Percentiles rank a stretch among this genome's conserved stretches.
phyloP scores from a whole-genome alignment of 768 basidiomycete genomes.

The Kwoniella sp. region DNA sequence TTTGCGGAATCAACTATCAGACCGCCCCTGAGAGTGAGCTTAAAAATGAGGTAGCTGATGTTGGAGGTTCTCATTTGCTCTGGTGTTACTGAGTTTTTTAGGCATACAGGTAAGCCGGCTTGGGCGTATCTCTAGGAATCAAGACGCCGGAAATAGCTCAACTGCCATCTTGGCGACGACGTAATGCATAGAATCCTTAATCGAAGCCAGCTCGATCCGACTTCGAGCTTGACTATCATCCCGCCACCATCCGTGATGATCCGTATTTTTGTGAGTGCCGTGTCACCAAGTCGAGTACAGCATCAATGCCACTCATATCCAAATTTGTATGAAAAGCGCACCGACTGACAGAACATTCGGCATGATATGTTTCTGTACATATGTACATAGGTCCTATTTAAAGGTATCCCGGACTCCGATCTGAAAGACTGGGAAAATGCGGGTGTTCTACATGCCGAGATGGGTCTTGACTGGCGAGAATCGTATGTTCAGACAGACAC shows the following conservation, averaged over 20 bases:
- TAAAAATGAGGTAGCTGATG: background rate
- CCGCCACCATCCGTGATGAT: conserved; percentile 48
- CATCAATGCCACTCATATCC: too few species aligned
- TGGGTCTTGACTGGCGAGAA: conserved; percentile 50
- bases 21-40: too few species aligned
- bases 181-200: conserved; percentile 37
- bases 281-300: too few species aligned
- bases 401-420: conserved; percentile 42
- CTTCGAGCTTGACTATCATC: conserved; percentile 38
- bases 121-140: too few species aligned
- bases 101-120: conserved; percentile 20
- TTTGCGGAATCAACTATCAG: background rate
- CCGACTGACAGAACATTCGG: too few species aligned
- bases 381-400: conserved; percentile 51
- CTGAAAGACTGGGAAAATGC: conserved; percentile 43
- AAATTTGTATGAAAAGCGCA: too few species aligned
- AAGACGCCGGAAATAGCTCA: too few species aligned
- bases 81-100: too few species aligned
- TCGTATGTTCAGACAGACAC: too few species aligned
- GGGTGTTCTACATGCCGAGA: conserved; percentile 49
- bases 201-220: conserved; percentile 35
- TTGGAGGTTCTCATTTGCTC: background rate
- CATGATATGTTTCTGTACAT: too few species aligned
- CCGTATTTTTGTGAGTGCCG: conserved; percentile 45
- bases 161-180: too few species aligned